phyloP scores from a whole-genome alignment of 2,329 filamentous ascomycete genomes.

The Chaetoscypha palmicola region DNA sequence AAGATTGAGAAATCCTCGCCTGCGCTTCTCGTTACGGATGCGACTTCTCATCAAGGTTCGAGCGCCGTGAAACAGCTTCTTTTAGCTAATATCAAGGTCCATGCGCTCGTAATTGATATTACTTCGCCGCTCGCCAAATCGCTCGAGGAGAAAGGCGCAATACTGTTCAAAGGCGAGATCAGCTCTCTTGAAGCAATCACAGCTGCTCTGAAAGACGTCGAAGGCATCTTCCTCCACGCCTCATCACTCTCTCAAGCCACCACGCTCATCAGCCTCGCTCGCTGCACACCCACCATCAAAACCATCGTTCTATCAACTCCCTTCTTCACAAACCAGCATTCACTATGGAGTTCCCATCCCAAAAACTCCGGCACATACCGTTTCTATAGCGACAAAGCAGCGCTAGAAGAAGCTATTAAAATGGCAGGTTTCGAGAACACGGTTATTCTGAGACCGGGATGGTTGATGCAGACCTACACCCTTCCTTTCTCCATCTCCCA shows the following conservation, averaged over 20 bases:
- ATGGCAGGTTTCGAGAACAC: constrained; percentile 9
- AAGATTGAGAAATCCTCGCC: no score
- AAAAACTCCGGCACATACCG: constrained; percentile 1
- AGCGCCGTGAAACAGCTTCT: constrained; percentile 30
- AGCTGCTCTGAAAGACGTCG: constrained; percentile 31
- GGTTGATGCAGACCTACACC: constrained; percentile 10
- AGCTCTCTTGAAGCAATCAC: constrained; percentile 29
- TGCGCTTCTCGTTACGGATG: background rate
- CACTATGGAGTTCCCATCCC: constrained; percentile 4
- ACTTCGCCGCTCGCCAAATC: constrained; percentile 24
- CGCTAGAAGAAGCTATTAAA: constrained; percentile 11
- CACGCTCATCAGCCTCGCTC: constrained; percentile 5
- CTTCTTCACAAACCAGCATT: constrained; percentile 1
- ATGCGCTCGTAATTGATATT: constrained; percentile 32
- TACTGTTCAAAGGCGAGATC: constrained; percentile 34
- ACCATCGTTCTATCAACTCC: constrained; percentile 10
- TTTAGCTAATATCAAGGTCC: constrained; percentile 26
- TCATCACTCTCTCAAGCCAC: constrained; percentile 6
- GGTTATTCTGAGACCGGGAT: constrained; percentile 12
- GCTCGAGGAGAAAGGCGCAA: constrained; percentile 27
- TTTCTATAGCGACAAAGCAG: constrained; percentile 10
- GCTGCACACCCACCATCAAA: constrained; percentile 5
- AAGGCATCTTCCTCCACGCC: constrained; percentile 11
- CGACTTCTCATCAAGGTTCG: background rate
- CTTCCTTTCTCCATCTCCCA: constrained; percentile 3